phyloP scores from a whole-genome alignment of 306 rosid species.

The Sphenostylis stenocarpa region DNA sequence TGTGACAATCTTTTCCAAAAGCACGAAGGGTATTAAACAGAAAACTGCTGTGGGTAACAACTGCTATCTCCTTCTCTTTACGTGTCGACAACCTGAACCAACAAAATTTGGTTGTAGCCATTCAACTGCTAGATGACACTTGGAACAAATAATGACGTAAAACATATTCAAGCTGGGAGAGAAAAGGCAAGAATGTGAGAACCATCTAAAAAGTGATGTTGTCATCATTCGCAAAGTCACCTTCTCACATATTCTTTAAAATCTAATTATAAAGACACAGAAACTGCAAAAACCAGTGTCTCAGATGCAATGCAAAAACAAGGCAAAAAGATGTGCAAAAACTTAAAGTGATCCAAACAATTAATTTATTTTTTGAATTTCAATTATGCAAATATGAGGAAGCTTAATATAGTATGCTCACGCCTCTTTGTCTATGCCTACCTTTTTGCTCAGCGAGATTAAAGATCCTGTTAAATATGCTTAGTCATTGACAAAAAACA shows the following conservation, averaged over 20 bases:
- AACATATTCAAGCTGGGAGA: slow-evolving; percentile 30
- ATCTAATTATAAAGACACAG: slow-evolving; percentile 9
- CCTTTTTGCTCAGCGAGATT: neutral
- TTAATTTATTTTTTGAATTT: neutral
- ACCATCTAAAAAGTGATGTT: neutral
- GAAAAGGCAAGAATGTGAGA: neutral
- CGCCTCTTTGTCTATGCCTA: neutral
- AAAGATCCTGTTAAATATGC: neutral
- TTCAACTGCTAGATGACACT: neutral
- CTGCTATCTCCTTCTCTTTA: slow-evolving; percentile 79
- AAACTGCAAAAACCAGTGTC: neutral
- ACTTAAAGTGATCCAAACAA: neutral
- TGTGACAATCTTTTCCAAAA: slow-evolving; percentile 78
- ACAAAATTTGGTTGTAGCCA: slow-evolving; percentile 4
- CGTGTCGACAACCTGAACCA: slow-evolving; percentile 79
- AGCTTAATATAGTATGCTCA: neutral
- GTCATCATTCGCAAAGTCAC: neutral
- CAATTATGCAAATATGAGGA: neutral
- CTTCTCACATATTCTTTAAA: neutral
- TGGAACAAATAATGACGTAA: neutral
- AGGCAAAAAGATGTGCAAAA: neutral
- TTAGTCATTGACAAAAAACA: neutral
- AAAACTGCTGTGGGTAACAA: slow-evolving; percentile 76
- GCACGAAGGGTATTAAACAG: slow-evolving; percentile 58
- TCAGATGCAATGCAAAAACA: slow-evolving; percentile 8